Conservation (phyloP, 495 filamentous ascomycete genomes). For the Aspergillus sparsus region DNA sequence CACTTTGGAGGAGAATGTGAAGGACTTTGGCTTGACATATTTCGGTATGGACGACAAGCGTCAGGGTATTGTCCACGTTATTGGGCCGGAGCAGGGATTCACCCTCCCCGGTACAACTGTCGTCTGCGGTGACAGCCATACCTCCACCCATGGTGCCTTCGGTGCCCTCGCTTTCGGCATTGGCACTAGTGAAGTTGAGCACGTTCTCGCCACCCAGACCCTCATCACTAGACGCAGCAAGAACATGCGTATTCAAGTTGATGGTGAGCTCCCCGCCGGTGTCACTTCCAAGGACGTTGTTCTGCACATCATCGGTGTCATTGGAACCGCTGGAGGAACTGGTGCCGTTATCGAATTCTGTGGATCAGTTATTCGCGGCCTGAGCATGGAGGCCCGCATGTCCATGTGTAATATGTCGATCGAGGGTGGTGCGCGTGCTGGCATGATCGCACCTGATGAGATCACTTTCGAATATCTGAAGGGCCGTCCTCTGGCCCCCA, state of each 20-base stretch:
- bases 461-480: constrained; percentile 94
- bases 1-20: constrained; percentile 96
- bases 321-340: constrained; percentile 93
- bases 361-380: constrained; percentile 81
- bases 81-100: constrained; percentile 99
- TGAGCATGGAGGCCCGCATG: constrained; percentile 98
- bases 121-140: constrained; percentile 97
- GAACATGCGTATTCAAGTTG: constrained; percentile 97
- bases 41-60: constrained; percentile 95
- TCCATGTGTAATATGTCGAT: constrained; percentile 99
- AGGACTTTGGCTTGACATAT: constrained; percentile 94
- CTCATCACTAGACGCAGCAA: constrained; percentile 93
- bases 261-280: constrained; percentile 85
- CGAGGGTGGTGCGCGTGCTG: constrained; percentile 91
- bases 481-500: constrained; percentile 83
- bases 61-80: constrained; percentile 97
- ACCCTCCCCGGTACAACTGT: constrained; percentile 96
- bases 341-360: constrained; percentile 96
- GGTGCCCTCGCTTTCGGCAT: constrained; percentile 96
- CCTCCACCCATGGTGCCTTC: constrained; percentile 96
- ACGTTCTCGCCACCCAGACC: constrained; percentile 94
- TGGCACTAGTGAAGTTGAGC: constrained; percentile 97
- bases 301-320: constrained; percentile 88
- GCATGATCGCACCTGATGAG: constrained; percentile 95
- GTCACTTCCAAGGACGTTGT: constrained; percentile 97